A percentile compares a stretch with the other conserved stretches of the same genome.
These are phyloP conservation scores for Mycosphaerella sp. DNA, from an alignment of 2,329 filamentous ascomycete genomes.

Conservation along the genomic window DNA sequence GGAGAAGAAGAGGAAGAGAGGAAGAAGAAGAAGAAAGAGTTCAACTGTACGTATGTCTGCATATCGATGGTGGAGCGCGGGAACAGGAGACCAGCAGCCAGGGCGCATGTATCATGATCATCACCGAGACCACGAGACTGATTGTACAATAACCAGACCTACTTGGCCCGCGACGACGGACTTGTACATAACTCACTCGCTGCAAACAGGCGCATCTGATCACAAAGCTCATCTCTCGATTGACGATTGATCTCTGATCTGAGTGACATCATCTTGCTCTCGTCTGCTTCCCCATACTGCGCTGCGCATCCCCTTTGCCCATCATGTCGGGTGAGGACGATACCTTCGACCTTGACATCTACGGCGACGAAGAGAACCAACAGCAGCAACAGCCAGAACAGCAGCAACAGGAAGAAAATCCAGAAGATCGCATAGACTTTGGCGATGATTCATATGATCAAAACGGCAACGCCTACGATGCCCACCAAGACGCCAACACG, in stretches of 20 bases:
- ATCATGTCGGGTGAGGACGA: slow-evolving; percentile 53
- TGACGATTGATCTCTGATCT: background rate
- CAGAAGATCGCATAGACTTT: slow-evolving; percentile 23
- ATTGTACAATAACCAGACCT: slow-evolving; percentile 24
- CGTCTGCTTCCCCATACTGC: slow-evolving; percentile 2
- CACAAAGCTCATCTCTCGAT: background rate
- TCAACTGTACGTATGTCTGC: slow-evolving; percentile 24
- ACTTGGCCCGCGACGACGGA: slow-evolving; percentile 18
- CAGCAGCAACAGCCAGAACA: slow-evolving; percentile 30
- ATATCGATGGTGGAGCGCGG: slow-evolving; percentile 13
- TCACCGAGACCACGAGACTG: slow-evolving; percentile 17
- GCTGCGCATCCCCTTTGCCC: background rate
- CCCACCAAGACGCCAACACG: slow-evolving; percentile 17
- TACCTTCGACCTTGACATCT: slow-evolving; percentile 66
- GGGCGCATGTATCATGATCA: background rate
- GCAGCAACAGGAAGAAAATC: slow-evolving; percentile 21
- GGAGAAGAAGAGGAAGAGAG: background rate
- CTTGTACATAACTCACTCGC: slow-evolving; percentile 23
- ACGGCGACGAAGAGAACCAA: slow-evolving; percentile 50
- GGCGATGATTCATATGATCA: slow-evolving; percentile 17
- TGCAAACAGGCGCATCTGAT: slow-evolving; percentile 1
- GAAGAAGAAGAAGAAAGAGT: background rate
- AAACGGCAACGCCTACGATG: background rate
- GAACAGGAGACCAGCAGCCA: slow-evolving; percentile 1
- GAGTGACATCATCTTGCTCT: background rate